phyloP scores from a whole-genome alignment of 345 rosid genomes.

The Ceriops decandra region DNA sequence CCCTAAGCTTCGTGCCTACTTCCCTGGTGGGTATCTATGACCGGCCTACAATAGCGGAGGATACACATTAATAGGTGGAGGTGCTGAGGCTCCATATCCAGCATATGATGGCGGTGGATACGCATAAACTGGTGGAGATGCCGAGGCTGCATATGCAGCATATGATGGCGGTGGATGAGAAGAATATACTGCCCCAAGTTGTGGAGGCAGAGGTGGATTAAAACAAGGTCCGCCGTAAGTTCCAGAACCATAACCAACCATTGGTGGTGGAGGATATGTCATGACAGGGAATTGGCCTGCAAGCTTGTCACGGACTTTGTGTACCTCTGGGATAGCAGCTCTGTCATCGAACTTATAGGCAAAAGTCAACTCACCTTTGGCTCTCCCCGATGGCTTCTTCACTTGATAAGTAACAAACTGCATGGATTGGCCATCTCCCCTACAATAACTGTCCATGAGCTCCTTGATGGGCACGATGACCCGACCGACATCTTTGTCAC shows the following conservation, averaged over 20 bases:
- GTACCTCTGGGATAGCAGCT: background rate
- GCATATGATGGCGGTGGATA: conserved; percentile 15
- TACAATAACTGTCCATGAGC: conserved; percentile 31
- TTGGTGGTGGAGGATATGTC: conserved; percentile 14
- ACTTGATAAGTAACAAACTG: conserved; percentile 61
- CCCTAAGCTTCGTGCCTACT: conserved; percentile 20
- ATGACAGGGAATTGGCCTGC: conserved; percentile 6
- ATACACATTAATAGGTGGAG: no score
- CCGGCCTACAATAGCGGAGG: conserved; percentile 25
- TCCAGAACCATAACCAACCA: conserved; percentile 10
- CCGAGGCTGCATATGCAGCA: conserved; percentile 26
- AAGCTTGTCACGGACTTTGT: background rate
- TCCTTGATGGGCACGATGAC: conserved; percentile 72
- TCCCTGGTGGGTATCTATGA: conserved; percentile 27
- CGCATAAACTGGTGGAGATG: conserved; percentile 16
- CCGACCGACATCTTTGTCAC: conserved; percentile 65
- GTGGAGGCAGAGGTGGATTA: conserved; percentile 25
- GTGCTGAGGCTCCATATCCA: no score
- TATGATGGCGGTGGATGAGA: conserved; percentile 25
- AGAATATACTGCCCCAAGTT: conserved; percentile 9
- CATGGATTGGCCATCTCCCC: conserved; percentile 29
- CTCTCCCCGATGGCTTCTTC: conserved; percentile 57
- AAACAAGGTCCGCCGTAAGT: conserved; percentile 7
- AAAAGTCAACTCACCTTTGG: conserved; percentile 61
- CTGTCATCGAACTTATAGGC: conserved; percentile 53